A percentile compares a stretch with the other conserved stretches of the same genome.
phyloP scores from a whole-genome alignment of 306 rosid genomes.

The Astragalus membranaceus region DNA sequence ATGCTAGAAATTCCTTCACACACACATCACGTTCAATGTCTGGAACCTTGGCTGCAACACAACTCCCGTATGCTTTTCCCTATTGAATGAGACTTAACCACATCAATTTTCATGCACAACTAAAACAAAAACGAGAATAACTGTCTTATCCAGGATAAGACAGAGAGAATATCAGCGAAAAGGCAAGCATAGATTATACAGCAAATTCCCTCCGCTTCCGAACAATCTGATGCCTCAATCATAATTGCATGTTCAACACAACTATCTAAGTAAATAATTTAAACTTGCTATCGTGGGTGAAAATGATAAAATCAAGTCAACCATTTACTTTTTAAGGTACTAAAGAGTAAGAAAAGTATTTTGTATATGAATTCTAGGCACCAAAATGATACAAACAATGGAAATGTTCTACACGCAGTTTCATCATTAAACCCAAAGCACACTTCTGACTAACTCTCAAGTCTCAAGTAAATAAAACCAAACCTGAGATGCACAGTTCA shows the following conservation, averaged over 20 bases:
- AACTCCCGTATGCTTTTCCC: constrained; percentile 86
- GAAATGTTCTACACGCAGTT: constrained; percentile 1
- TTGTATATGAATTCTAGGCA: neutral
- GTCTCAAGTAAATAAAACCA: constrained; percentile 4
- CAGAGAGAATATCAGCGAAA: neutral
- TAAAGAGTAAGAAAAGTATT: neutral
- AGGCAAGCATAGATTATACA: constrained; percentile 5
- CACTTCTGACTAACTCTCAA: neutral
- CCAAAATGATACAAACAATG: neutral
- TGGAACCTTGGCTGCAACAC: constrained; percentile 91
- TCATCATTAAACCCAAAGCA: constrained; percentile 6
- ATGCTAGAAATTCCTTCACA: constrained; percentile 72
- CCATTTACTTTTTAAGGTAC: neutral
- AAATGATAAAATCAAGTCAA: constrained; percentile 1
- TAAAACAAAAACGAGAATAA: neutral
- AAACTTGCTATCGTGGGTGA: neutral
- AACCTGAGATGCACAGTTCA: constrained; percentile 83
- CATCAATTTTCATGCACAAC: constrained; percentile 3
- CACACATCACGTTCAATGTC: constrained; percentile 83
- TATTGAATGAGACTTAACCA: constrained; percentile 26
- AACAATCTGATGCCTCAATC: neutral
- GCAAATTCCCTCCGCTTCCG: constrained; percentile 3
- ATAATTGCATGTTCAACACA: neutral
- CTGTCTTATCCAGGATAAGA: neutral
- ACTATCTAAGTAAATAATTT: neutral